Percentiles rank a stretch among this genome's conserved stretches.
phyloP scores from a whole-genome alignment of 148 eudicot species.

The Chenopodium formosanum region DNA sequence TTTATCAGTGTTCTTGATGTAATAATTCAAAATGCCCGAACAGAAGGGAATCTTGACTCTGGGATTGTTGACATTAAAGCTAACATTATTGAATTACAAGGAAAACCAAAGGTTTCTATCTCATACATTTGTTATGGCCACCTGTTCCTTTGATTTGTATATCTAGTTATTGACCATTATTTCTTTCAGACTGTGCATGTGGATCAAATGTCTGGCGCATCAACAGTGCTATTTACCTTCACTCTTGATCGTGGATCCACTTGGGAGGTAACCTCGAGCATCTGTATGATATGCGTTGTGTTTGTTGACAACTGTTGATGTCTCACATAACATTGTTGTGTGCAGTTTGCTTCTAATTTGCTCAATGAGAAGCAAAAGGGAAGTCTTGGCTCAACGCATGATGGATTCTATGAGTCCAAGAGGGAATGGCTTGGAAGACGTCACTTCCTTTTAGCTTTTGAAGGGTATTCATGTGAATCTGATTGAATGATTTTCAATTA shows the following conservation, averaged over 20 bases:
- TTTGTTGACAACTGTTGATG: conserved; percentile 2
- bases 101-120: conserved; percentile 77
- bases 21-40: conserved; percentile 71
- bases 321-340: conserved; percentile 15
- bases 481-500: background rate
- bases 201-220: conserved; percentile 89
- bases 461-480: conserved; percentile 55
- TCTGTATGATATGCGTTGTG: background rate
- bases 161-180: conserved; percentile 5
- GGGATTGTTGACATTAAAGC: conserved; percentile 95
- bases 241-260: conserved; percentile 85
- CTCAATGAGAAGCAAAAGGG: conserved; percentile 82
- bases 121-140: background rate
- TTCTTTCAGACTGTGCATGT: conserved; percentile 81
- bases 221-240: conserved; percentile 83
- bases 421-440: conserved; percentile 96
- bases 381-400: conserved; percentile 55
- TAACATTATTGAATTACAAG: conserved; percentile 67
- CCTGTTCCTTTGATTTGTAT: background rate
- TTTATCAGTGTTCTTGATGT: conserved; percentile 81
- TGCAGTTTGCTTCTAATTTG: conserved; percentile 73
- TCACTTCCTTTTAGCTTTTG: conserved; percentile 79
- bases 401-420: conserved; percentile 87
- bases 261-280: conserved; percentile 69
- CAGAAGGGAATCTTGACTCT: conserved; percentile 89